Evolutionary conservation across 495 filamentous ascomycete genomes (phyloP).

Genomic region (Terfezia claveryi): DNA sequence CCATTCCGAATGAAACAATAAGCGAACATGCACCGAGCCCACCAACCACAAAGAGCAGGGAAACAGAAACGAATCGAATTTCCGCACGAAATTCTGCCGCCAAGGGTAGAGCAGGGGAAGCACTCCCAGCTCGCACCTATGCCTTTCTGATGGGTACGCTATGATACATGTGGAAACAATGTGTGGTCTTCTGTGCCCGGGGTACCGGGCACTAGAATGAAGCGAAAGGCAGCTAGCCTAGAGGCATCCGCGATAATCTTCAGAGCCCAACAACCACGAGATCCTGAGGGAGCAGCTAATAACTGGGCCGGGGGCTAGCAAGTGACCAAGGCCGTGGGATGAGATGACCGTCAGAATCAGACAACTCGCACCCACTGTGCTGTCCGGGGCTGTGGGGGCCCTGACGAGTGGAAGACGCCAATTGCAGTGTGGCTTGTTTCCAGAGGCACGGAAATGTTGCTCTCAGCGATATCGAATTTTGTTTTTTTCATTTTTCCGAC

Average conservation of each 20-base stretch:
- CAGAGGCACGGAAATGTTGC: constrained; percentile 8
- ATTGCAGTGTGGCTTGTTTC: constrained; percentile 10
- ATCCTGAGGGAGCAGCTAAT: too few relatives aligned
- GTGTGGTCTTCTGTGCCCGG: constrained; percentile 1
- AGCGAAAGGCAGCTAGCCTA: constrained; percentile 12
- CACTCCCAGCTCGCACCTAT: constrained; percentile 13
- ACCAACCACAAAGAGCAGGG: constrained; percentile 14
- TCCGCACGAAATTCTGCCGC: constrained; percentile 11
- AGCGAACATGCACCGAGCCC: background rate
- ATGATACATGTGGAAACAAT: too few relatives aligned
- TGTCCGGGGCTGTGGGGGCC: constrained; percentile 8
- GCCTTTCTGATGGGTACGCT: background rate
- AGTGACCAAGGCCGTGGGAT: constrained; percentile 14
- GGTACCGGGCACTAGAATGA: constrained; percentile 15
- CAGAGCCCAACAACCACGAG: background rate
- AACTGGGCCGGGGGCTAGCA: background rate
- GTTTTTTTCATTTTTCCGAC: background rate
- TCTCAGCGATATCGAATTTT: background rate
- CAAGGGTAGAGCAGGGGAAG: constrained; percentile 6
- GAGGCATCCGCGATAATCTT: constrained; percentile 16
- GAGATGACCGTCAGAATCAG: constrained; percentile 2
- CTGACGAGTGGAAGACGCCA: background rate
- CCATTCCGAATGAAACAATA: too few relatives aligned
- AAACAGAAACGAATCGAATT: background rate
- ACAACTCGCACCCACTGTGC: constrained; percentile 1